Base-by-base conservation (phyloP, 805 yeast species). In the Tetrapisispora namnaoensis region DNA sequence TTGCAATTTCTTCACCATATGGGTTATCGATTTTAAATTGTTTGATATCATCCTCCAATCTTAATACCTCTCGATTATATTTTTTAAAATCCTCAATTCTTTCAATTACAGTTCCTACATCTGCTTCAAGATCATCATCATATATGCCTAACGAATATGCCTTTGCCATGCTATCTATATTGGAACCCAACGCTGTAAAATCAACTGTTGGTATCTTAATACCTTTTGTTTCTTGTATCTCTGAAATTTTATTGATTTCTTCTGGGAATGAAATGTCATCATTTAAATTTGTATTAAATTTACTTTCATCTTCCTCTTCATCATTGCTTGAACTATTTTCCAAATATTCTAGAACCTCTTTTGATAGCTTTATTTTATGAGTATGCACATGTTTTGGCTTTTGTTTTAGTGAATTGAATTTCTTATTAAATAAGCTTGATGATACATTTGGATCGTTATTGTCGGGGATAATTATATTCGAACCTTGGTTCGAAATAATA, bases 111-210 rank as follows among this genome's bases (percentile, higher is more conserved):
- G 76, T 76, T 0, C 85, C 85, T 6, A 66, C 67, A 44, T 73
- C 72, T 0, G 79, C 75, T 22, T 67, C 71, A 10, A 76, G 62
- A 54, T 81, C 85, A 51, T 78, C 85, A 56, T 80, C 84, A 56
- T 78, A 80, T 53, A 75, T 61, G 1, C 86, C 86, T 21, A 71
- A 54, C n/a, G 71, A 66, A 53, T 82, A 82, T 0, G 83, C 84
- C 46, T 72, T 70, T 0, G 78, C 83, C 82, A 80, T 76, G 3
- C 75, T 71, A 44, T 79, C 83, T 53, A 75, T 49, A 54, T 78
- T 75, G 18, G 69, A 68, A 22, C 71, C 72, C 28, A 76, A 50
- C 1, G 70, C 55, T 10, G 57, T 61, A 54, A 70, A 75, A 51
- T 78, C 82, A 9, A 69, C 57, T 17, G 51, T 54, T 6, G 67